Percentiles rank a stretch among this genome's conserved stretches.
Evolutionary conservation across 2,329 filamentous ascomycete species (phyloP).

Genomic region (Fusarium ambrosium): DNA sequence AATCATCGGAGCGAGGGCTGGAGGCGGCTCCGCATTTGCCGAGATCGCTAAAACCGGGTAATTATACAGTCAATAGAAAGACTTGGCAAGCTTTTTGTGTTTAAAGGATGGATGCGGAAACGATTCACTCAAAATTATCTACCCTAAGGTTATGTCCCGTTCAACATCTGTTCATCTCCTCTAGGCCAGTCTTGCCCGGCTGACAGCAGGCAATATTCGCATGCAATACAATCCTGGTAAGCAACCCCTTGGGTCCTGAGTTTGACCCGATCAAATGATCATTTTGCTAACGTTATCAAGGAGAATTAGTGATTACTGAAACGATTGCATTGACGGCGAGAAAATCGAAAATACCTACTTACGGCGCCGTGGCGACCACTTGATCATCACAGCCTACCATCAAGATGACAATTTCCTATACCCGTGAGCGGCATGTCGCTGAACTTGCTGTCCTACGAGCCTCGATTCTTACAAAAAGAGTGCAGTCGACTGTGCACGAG

Average conservation of each 20-base stretch:
- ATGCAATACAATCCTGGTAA: too few species aligned
- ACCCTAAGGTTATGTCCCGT: background rate
- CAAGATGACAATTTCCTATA: slow-evolving; percentile 3
- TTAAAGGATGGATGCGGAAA: background rate
- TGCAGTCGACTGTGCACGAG: slow-evolving; percentile 56
- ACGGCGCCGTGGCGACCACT: background rate
- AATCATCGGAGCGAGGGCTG: background rate
- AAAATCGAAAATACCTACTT: background rate
- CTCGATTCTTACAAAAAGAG: slow-evolving; percentile 65
- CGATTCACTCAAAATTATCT: background rate
- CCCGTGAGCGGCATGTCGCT: slow-evolving; percentile 46
- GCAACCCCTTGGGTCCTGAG: too few species aligned
- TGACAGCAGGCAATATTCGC: too few species aligned
- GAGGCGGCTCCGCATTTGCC: background rate
- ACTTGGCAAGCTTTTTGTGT: background rate
- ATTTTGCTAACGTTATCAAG: too few species aligned
- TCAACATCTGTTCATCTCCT: background rate
- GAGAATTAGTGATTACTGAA: too few species aligned
- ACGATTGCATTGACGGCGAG: too few species aligned
- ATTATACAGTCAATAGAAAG: background rate
- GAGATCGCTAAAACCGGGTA: background rate
- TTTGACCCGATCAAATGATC: too few species aligned
- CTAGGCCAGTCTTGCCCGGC: too few species aligned
- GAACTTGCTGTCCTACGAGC: slow-evolving; percentile 65
- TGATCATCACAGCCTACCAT: background rate